A percentile compares a stretch with the other conserved stretches of the same genome.
phyloP scores from a whole-genome alignment of 2,329 filamentous ascomycete genomes.

The Knufia petricola region DNA sequence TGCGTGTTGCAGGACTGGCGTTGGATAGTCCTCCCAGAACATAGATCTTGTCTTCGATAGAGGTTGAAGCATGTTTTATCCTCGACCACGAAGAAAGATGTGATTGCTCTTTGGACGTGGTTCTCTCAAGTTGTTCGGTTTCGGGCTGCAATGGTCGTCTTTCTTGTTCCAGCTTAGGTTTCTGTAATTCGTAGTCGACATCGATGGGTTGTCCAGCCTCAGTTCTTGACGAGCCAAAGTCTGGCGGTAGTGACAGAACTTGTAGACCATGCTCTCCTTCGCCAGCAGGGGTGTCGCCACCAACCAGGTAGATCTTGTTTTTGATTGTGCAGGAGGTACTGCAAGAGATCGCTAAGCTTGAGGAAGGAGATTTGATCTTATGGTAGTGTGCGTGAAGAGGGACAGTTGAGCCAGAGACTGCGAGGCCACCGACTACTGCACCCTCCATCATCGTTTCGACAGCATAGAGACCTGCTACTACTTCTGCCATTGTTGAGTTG shows the following conservation, averaged over 20 bases:
- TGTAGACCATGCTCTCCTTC: constrained; percentile 3
- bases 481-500: constrained; percentile 13
- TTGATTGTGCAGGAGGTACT: constrained; percentile 10
- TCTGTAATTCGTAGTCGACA: constrained; percentile 10
- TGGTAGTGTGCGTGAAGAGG: constrained; percentile 13
- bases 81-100: constrained; percentile 4
- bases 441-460: constrained; percentile 15
- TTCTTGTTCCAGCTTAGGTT: constrained; percentile 1
- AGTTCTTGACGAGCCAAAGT: constrained; percentile 5
- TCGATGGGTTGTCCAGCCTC: constrained; percentile 1
- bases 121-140: constrained; percentile 2
- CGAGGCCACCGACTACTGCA: constrained; percentile 13
- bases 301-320: constrained; percentile 14
- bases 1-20: neutral
- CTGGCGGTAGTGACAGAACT: constrained; percentile 2
- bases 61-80: neutral
- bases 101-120: neutral
- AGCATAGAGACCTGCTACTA: constrained; percentile 16
- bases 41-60: constrained; percentile 4
- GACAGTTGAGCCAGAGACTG: constrained; percentile 10
- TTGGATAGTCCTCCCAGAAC: neutral
- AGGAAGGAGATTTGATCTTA: constrained; percentile 9
- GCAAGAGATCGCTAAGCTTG: neutral
- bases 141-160: constrained; percentile 9
- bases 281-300: constrained; percentile 6